A percentile compares a stretch with the other conserved stretches of the same genome.
Evolutionary conservation across 2,329 filamentous ascomycete genomes (phyloP).

Genomic region (Hypoxylon sp.): DNA sequence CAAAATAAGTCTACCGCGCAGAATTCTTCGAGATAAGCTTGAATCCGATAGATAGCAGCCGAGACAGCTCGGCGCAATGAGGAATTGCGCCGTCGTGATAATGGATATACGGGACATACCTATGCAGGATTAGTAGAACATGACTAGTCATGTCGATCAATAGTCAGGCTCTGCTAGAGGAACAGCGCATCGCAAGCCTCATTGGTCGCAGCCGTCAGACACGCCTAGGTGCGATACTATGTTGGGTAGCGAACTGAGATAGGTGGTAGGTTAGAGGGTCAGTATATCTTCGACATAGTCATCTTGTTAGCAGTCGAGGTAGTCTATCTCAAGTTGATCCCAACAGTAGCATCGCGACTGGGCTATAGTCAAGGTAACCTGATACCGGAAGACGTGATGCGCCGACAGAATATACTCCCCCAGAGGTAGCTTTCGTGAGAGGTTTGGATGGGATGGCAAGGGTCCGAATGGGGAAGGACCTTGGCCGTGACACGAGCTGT

Average conservation of each 20-base stretch:
- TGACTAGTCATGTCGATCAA: slow-evolving; percentile 22
- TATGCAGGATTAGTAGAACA: slow-evolving; percentile 19
- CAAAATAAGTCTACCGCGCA: slow-evolving; percentile 9
- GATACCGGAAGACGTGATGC: slow-evolving; percentile 30
- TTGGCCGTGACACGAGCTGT: slow-evolving; percentile 30
- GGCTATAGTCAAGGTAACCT: slow-evolving; percentile 16
- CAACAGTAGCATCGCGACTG: slow-evolving; percentile 13
- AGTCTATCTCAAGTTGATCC: neutral
- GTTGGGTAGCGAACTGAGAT: slow-evolving; percentile 9
- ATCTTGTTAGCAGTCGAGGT: slow-evolving; percentile 27
- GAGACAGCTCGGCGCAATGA: slow-evolving; percentile 14
- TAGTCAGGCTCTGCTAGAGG: slow-evolving; percentile 7
- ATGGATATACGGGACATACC: slow-evolving; percentile 21
- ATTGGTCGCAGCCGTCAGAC: slow-evolving; percentile 24
- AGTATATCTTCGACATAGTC: slow-evolving; percentile 28
- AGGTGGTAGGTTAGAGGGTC: too few species aligned
- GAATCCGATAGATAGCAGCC: slow-evolving; percentile 13
- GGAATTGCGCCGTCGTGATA: slow-evolving; percentile 7
- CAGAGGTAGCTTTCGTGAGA: neutral
- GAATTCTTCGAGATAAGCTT: slow-evolving; percentile 13
- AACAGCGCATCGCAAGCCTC: slow-evolving; percentile 7
- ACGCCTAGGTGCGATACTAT: too few species aligned
- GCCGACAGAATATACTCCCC: neutral
- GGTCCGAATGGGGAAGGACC: slow-evolving; percentile 18
- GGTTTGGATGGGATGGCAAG: slow-evolving; percentile 7